Conservation (phyloP, 2,329 filamentous ascomycete genomes). For the Cercospora citrullina region DNA sequence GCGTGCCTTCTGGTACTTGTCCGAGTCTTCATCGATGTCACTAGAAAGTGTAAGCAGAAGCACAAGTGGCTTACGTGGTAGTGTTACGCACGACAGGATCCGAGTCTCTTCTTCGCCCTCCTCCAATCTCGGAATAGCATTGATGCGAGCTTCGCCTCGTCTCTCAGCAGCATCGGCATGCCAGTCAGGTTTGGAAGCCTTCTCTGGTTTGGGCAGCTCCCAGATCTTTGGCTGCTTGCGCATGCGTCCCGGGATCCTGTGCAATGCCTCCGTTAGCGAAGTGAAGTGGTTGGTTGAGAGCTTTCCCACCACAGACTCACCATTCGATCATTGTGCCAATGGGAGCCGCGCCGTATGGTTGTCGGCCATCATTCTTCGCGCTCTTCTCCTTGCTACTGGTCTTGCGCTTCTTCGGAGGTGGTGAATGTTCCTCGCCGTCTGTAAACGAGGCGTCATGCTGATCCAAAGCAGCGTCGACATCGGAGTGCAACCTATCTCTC, state of each 20-base stretch:
- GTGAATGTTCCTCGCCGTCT: background rate
- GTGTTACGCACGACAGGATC: constrained; percentile 23
- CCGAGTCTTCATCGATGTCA: constrained; percentile 22
- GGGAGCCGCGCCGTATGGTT: constrained; percentile 14
- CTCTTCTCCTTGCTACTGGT: constrained; percentile 17
- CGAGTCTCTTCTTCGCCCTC: constrained; percentile 30
- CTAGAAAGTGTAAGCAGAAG: constrained; percentile 14
- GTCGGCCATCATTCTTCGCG: constrained; percentile 13
- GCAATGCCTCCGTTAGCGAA: background rate
- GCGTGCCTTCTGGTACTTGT: constrained; percentile 27
- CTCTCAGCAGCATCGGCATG: constrained; percentile 20
- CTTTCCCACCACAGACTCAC: background rate
- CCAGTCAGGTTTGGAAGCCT: constrained; percentile 14
- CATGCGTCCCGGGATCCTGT: constrained; percentile 6
- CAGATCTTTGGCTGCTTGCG: constrained; percentile 15
- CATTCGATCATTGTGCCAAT: constrained; percentile 15
- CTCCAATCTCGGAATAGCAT: constrained; percentile 14
- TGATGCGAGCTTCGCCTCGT: constrained; percentile 14
- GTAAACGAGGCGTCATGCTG: constrained; percentile 3
- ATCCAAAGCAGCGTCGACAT: background rate
- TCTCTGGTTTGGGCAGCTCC: constrained; percentile 1
- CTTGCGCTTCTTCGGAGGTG: constrained; percentile 16
- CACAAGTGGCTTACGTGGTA: background rate
- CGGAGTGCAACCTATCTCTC: background rate
- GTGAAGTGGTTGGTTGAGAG: background rate